Evolutionary conservation across 345 rosid genomes (phyloP).

Genomic region (Citropsis articulata): DNA sequence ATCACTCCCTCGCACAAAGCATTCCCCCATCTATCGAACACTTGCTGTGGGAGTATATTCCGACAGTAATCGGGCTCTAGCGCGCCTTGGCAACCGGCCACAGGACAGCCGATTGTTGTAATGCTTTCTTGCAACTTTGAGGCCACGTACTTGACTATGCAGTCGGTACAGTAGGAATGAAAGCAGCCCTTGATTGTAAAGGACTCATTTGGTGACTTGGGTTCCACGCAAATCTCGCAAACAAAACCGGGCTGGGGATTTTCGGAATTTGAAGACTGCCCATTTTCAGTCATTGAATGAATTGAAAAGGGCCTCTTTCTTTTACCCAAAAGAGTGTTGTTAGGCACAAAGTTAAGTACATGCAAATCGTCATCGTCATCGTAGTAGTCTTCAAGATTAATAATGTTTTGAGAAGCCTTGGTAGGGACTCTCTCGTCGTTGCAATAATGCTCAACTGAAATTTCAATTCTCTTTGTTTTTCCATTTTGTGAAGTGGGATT

Average conservation of each 20-base stretch:
- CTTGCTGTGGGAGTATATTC: constrained; percentile 23
- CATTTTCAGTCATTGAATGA: neutral
- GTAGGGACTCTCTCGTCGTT: constrained; percentile 29
- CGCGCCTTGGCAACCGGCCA: constrained; percentile 20
- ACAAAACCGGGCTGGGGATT: constrained; percentile 2
- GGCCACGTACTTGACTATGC: too few relatives aligned
- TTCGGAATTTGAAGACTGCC: constrained; percentile 2
- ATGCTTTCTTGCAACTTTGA: too few relatives aligned
- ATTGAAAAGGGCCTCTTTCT: neutral
- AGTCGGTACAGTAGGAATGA: too few relatives aligned
- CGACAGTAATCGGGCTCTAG: constrained; percentile 40
- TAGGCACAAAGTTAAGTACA: too few relatives aligned
- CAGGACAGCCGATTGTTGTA: constrained; percentile 8
- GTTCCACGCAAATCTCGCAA: constrained; percentile 32
- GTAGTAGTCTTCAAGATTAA: neutral
- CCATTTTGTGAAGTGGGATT: constrained; percentile 27
- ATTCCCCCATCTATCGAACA: too few relatives aligned
- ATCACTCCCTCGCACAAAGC: constrained; percentile 16
- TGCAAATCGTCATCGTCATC: neutral
- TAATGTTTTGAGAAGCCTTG: constrained; percentile 9
- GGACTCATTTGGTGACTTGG: neutral
- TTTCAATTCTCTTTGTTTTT: constrained; percentile 24
- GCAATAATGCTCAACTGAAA: constrained; percentile 39
- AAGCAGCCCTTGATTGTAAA: too few relatives aligned
- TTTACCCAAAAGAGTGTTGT: too few relatives aligned